Base-by-base conservation (phyloP, 768 basidiomycete genomes). In the Collybiopsis luxurians region DNA sequence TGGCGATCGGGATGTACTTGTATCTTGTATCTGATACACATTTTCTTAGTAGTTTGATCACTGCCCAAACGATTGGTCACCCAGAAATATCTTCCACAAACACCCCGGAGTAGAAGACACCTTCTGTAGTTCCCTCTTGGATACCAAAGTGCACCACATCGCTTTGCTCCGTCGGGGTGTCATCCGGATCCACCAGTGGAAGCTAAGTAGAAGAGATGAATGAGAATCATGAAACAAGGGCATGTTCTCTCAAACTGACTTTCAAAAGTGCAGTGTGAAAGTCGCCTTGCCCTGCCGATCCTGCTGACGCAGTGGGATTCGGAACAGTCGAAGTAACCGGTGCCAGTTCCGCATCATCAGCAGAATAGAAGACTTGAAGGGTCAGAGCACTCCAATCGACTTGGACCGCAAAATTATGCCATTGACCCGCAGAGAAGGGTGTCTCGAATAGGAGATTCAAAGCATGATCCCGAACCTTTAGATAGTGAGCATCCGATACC, bases 201-300 rank as follows among this genome's bases (percentile, higher is more conserved):
- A 86, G 74, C 84, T 85, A 7, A 53, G 1, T 15, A 19, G 19
- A 19, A 19, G 17, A 44, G 6, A 38, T 31, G 5, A 28, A 44
- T 28, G 39, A 12, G 38, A 53, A 45, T 24, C n/a, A 6, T 36
- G 0, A 1, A 45, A 11, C 3, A 11, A 2, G 5, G 36, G 54
- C 13, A 46, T 11, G 17, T 24, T 5, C 1, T n/a, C 11, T 11
- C 15, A 24, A n/a, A 62, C 70, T 34, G 31, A 83, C 82, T 76
- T 86, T 86, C 49, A 86, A 69, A 3, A 85, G 63, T 2, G 80
- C 83, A 60, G 85, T 78, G 63, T 85, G 84, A 71, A 82, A 84
- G 49, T 86, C 82, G 7, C 85, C 85, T 60, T 75, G 72, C 4
- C 79, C 83, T 10, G 66, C 68, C n/a, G 73, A 53, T 3, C 82